A percentile compares a stretch with the other conserved stretches of the same genome.
These are phyloP conservation scores for Paramecium tetraurelia DNA, from an alignment of 73 alveolate species.

Conservation along the genomic window DNA sequence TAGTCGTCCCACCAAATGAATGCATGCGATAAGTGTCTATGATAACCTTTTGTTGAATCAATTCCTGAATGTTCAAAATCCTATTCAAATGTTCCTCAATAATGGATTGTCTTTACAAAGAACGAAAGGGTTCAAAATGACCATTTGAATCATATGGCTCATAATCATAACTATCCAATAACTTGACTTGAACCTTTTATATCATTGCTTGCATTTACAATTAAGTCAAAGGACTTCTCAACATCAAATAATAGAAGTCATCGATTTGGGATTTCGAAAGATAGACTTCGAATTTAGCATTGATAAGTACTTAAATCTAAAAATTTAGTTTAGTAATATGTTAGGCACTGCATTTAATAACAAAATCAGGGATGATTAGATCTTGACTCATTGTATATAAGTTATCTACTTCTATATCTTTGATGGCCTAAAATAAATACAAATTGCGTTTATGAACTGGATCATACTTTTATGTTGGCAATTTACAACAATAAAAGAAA, in stretches of 20 bases:
- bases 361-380: constrained; percentile 48
- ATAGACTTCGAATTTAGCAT: constrained; percentile 51
- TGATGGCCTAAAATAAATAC: not conserved
- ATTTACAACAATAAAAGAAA: not conserved
- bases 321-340: constrained; percentile 15
- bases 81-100: constrained; percentile 42
- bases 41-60: constrained; percentile 15
- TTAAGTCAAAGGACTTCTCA: constrained; percentile 18
- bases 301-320: constrained; percentile 16
- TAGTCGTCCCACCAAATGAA: constrained; percentile 54
- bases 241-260: constrained; percentile 27
- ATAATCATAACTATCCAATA: constrained; percentile 54
- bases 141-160: constrained; percentile 47
- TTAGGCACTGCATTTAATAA: not conserved
- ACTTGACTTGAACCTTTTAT: constrained; percentile 36
- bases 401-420: not conserved
- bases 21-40: constrained; percentile 43
- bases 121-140: constrained; percentile 60
- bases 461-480: not conserved
- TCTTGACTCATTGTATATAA: not conserved
- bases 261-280: not conserved
- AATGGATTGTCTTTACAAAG: constrained; percentile 43
- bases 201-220: constrained; percentile 17
- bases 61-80: constrained; percentile 27
- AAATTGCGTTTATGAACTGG: not conserved